Evolutionary conservation across 495 filamentous ascomycete genomes (phyloP), one percentile per base, ranked within the genome.

Genomic region (Penicillium coffeae): DNA sequence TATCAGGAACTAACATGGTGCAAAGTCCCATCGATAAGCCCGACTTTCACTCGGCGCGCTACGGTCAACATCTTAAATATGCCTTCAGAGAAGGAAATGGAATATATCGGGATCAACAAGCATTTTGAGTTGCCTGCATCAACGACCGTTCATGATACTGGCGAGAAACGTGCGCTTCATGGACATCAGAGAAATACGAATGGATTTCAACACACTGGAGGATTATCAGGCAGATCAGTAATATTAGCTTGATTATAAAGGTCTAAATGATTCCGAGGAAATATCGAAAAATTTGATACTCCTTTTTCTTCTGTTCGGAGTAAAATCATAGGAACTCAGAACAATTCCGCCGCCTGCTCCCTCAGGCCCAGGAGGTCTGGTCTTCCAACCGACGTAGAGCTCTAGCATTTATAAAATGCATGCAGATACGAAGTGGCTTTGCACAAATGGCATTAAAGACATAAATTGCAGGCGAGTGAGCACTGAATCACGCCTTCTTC

Each of bases 21-120:
- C 14, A 39, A 34, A 50, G 50, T 27, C 18, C 38, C 15, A 38
- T 7, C 16, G 14, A 25, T 41, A 1, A 43, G 38, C 22, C 49
- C 51, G 20, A 37, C 53, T 0, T 21, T 52, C 14, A 22, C 25
- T 12, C 39, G 21, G 35, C 56, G 56, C 21, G 44, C 48, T 8
- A 62, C 59, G 13, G 59, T 62, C 12, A 62, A 57, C 48, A 62
- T 62, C 25, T 40, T 60, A 3, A 62, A 62, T 36, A 36, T 30
- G 4, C 44, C 50, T 1, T 51, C 42, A 16, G 59, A 49, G 3
- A 47, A 59, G 18, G 22, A 33, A 7, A 33, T 34, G 1, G 16
- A 38, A 12, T 56, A 50, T 16, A 42, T 47, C 18, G 19, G 38
- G 15, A 41, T 62, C 15, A 54, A 43, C 9, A 60, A 56, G 9